phyloP scores from a whole-genome alignment of 805 yeast species.

The Wickerhamomyces ciferrii region DNA sequence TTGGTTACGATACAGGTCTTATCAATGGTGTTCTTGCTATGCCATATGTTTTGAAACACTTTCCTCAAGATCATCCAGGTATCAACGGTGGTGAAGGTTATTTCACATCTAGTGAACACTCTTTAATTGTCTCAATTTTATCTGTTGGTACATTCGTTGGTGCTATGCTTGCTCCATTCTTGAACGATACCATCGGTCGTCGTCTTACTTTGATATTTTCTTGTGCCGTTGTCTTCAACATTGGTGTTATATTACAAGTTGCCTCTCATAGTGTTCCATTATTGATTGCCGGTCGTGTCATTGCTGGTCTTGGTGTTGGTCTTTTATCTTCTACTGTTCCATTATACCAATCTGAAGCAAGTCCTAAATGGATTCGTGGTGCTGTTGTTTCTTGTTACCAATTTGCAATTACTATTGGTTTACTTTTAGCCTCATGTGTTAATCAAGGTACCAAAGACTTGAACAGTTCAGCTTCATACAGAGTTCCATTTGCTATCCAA shows the following conservation, averaged over 20 bases:
- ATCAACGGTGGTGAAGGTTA: slow-evolving; percentile 10
- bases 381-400: slow-evolving; percentile 73
- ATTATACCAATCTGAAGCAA: slow-evolving; percentile 71
- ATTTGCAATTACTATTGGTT: slow-evolving; percentile 66
- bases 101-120: slow-evolving; percentile 42
- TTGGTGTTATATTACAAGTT: slow-evolving; percentile 48
- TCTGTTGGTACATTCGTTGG: slow-evolving; percentile 72
- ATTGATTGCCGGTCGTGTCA: slow-evolving; percentile 57
- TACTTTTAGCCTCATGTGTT: slow-evolving; percentile 63
- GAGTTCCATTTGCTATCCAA: slow-evolving; percentile 71
- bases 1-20: slow-evolving; percentile 66
- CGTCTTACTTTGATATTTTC: slow-evolving; percentile 36
- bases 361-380: slow-evolving; percentile 76
- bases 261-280: slow-evolving; percentile 39
- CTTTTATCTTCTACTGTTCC: slow-evolving; percentile 67
- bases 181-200: slow-evolving; percentile 51
- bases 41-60: slow-evolving; percentile 40
- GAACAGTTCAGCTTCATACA: slow-evolving; percentile 51
- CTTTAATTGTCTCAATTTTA: slow-evolving; percentile 60
- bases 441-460: slow-evolving; percentile 61
- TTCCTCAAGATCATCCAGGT: slow-evolving; percentile 30
- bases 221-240: slow-evolving; percentile 40
- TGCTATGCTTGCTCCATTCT: slow-evolving; percentile 55
- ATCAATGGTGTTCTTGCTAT: slow-evolving; percentile 64
- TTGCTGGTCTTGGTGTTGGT: slow-evolving; percentile 73